Base-by-base conservation (phyloP, 202 grass and related monocot genomes). In the Zoysia matrella region DNA sequence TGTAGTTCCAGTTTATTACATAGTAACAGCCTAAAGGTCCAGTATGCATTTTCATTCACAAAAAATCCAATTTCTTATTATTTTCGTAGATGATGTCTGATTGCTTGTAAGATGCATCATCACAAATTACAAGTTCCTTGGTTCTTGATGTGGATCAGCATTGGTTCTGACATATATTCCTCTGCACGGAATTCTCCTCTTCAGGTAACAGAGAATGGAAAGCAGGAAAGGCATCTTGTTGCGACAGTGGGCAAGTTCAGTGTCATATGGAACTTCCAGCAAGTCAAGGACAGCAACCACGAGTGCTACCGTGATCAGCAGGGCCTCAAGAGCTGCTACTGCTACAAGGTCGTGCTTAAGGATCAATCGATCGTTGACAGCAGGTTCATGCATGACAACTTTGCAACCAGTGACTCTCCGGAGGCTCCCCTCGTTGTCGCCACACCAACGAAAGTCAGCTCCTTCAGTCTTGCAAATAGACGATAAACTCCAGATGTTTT, bases 241-340 rank as follows among this genome's bases (percentile, higher is more conserved):
- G 88, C 86, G 0, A 95, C 92, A 8, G 89, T 95, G 0, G 95
- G 92, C 71, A 95, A 98, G 72, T 98, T 98, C 58, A 95, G 95
- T 52, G 83, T 98, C 56, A 89, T 95, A 66, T 98, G 95, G 92
- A 91, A 93, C 82, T 98, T 95, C 45, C 84, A 84, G 47, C 82
- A 87, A 7, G 95, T 98, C 2, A 95, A 95, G 87, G 90, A 93
- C 77, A 88, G 93, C 79, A 88, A 91, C 14, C 92, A 98, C 8
- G 86, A 91, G 11, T 98, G 95, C 73, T 98, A 98, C 56, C 74
- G 61, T 4, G 90, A 95, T 78, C 95, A 95, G 56, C 82, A 98
- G 60, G 95, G 95, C 3, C 86, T 98, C 22, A 98, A 98, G 78
- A 98, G 90, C 11, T 98, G 95, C 77, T 98, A 95, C 74, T 98